phyloP scores from a whole-genome alignment of 352 stramenopile genomes.

The Pseudoperonospora humuli region DNA sequence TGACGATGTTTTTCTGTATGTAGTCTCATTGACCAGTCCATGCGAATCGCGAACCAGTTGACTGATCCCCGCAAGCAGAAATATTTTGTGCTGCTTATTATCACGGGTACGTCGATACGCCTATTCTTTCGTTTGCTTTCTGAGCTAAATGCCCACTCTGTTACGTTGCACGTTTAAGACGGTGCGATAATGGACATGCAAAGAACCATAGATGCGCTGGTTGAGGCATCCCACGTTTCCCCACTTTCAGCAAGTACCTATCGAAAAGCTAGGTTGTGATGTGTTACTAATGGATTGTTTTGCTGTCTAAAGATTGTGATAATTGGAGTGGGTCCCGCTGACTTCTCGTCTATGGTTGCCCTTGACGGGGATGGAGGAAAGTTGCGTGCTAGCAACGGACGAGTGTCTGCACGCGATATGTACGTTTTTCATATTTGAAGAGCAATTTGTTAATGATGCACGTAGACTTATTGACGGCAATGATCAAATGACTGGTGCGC shows the following conservation, averaged over 20 bases:
- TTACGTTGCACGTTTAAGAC: slow-evolving; percentile 23
- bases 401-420: slow-evolving; percentile 46
- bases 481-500: slow-evolving; percentile 1
- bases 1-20: slow-evolving; percentile 1
- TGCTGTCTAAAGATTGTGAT: slow-evolving; percentile 53
- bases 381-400: slow-evolving; percentile 33
- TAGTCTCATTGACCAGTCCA: slow-evolving; percentile 48
- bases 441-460: background rate
- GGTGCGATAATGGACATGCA: slow-evolving; percentile 87
- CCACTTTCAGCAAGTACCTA: slow-evolving; percentile 33
- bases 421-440: slow-evolving; percentile 16
- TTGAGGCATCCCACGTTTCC: slow-evolving; percentile 43
- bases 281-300: slow-evolving; percentile 1
- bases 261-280: background rate
- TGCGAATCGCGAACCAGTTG: slow-evolving; percentile 33
- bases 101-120: slow-evolving; percentile 34
- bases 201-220: slow-evolving; percentile 43
- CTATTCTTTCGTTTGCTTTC: background rate
- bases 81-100: slow-evolving; percentile 83
- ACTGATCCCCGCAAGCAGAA: slow-evolving; percentile 54
- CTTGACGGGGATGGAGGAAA: slow-evolving; percentile 53
- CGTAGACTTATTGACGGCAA: background rate
- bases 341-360: slow-evolving; percentile 63
- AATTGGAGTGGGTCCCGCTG: slow-evolving; percentile 58
- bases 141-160: background rate